Evolutionary conservation across 352 stramenopile genomes (phyloP).

Genomic region (Globisporangium rhizosaccharum): DNA sequence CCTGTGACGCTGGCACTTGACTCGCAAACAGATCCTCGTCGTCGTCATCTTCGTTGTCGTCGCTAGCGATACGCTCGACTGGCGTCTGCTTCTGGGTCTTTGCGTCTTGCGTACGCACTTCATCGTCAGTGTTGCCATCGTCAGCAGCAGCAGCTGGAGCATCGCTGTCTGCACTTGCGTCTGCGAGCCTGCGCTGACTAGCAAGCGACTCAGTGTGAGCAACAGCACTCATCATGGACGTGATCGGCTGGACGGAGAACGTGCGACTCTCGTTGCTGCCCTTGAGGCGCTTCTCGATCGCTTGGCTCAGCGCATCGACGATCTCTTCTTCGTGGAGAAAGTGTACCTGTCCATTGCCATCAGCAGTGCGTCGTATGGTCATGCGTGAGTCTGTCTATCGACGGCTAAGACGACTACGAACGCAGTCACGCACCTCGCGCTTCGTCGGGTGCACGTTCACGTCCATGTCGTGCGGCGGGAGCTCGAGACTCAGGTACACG

Average conservation of each 20-base stretch:
- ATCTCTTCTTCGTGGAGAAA: slow-evolving; percentile 95
- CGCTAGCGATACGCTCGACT: neutral
- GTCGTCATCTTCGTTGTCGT: slow-evolving; percentile 8
- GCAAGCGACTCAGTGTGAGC: slow-evolving; percentile 18
- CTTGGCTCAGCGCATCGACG: slow-evolving; percentile 68
- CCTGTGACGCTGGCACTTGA: slow-evolving; percentile 18
- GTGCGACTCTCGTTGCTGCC: slow-evolving; percentile 87
- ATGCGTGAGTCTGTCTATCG: neutral
- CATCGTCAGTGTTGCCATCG: too few relatives aligned
- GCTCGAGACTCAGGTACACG: slow-evolving; percentile 94
- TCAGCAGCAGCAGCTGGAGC: too few relatives aligned
- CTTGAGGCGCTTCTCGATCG: slow-evolving; percentile 77
- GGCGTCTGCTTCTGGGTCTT: too few relatives aligned
- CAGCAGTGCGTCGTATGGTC: neutral
- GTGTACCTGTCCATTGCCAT: slow-evolving; percentile 64
- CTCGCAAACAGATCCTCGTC: slow-evolving; percentile 5
- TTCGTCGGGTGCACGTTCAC: slow-evolving; percentile 99
- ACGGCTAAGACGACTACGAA: neutral
- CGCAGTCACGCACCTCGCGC: slow-evolving; percentile 52
- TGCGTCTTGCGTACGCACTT: too few relatives aligned
- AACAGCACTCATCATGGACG: slow-evolving; percentile 36
- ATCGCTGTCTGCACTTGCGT: too few relatives aligned
- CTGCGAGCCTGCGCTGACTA: too few relatives aligned
- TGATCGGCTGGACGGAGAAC: slow-evolving; percentile 89
- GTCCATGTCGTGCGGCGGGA: slow-evolving; percentile 93